A percentile compares a stretch with the other conserved stretches of the same genome.
These are phyloP conservation scores for Davidsoniella neocaledoniae DNA, from an alignment of 2,329 filamentous ascomycete species.

Conservation along the genomic window DNA sequence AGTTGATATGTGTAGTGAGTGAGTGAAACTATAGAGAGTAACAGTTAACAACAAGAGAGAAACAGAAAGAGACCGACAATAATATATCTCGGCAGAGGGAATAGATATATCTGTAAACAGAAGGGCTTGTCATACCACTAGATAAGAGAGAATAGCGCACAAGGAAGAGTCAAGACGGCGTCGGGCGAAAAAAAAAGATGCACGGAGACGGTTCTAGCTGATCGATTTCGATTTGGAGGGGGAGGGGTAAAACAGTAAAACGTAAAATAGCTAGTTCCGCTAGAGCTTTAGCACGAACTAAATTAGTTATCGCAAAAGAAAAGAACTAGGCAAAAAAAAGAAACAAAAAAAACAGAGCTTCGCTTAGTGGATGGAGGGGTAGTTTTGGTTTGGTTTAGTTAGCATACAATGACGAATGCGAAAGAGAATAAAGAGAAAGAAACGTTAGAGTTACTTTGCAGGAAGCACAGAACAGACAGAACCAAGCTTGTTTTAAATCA, in stretches of 20 bases:
- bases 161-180: too few relatives aligned
- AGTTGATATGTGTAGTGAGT: conserved; percentile 3
- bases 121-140: neutral
- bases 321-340: neutral
- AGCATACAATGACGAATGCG: neutral
- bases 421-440: neutral
- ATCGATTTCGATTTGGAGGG: too few relatives aligned
- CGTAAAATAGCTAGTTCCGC: too few relatives aligned
- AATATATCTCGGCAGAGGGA: too few relatives aligned
- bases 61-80: neutral
- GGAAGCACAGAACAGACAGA: neutral
- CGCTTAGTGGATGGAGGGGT: neutral
- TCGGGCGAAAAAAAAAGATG: too few relatives aligned
- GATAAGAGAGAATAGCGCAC: neutral
- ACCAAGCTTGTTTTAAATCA: neutral
- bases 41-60: neutral
- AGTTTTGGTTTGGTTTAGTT: neutral
- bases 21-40: neutral
- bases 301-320: neutral
- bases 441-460: neutral
- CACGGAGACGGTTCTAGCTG: too few relatives aligned
- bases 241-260: too few relatives aligned
- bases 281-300: too few relatives aligned
- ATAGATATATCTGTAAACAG: neutral
- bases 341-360: conserved; percentile 7